phyloP scores from a whole-genome alignment of 352 stramenopile species.

The Pythium insidiosum region DNA sequence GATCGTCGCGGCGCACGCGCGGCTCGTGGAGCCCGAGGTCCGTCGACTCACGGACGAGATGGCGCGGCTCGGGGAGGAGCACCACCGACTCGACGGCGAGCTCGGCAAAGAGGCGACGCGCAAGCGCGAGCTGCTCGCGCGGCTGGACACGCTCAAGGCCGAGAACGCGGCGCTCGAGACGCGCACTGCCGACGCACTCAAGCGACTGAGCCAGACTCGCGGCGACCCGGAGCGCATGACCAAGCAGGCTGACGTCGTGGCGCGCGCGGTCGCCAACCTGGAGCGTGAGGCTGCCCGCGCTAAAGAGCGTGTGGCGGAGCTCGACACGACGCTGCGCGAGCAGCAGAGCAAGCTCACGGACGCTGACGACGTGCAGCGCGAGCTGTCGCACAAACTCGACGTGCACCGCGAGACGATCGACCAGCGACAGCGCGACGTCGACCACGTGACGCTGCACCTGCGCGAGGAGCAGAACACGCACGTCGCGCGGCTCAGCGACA shows the following conservation, averaged over 20 bases:
- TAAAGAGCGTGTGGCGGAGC: conserved; percentile 18
- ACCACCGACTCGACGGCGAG: conserved; percentile 54
- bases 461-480: conserved; percentile 83
- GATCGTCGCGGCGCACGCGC: conserved; percentile 66
- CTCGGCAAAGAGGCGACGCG: conserved; percentile 59
- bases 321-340: conserved; percentile 28
- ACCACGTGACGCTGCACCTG: conserved; percentile 81
- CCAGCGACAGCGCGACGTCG: conserved; percentile 87
- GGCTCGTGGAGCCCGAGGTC: conserved; percentile 82
- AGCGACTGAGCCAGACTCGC: conserved; percentile 56
- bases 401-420: conserved; percentile 87
- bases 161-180: conserved; percentile 61
- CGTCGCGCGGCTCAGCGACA: conserved; percentile 60
- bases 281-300: conserved; percentile 60
- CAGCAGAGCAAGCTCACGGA: conserved; percentile 60
- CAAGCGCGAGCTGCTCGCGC: conserved; percentile 49
- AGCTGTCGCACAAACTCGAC: conserved; percentile 82
- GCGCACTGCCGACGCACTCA: conserved; percentile 31
- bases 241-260: conserved; percentile 83
- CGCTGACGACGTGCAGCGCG: conserved; percentile 67
- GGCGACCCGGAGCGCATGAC: conserved; percentile 73
- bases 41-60: conserved; percentile 65
- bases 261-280: conserved; percentile 63
- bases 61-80: conserved; percentile 53
- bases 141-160: conserved; percentile 46